phyloP scores from a whole-genome alignment of 225 moss, liverwort and hornwort genomes.

The Pleurozium schreberi region DNA sequence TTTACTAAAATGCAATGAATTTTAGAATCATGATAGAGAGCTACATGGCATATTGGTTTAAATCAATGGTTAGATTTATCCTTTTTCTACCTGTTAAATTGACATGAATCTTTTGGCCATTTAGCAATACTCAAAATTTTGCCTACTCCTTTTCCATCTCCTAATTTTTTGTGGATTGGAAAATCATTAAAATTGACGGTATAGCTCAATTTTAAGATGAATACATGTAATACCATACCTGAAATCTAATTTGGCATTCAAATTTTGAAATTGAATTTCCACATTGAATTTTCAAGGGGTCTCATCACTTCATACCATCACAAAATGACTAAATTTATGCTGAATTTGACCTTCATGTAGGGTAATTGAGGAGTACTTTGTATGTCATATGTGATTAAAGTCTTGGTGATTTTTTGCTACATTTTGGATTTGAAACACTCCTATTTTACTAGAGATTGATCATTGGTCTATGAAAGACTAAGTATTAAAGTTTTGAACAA shows the following conservation, averaged over 20 bases:
- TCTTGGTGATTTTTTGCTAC: background rate
- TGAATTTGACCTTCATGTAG: background rate
- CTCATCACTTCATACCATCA: background rate
- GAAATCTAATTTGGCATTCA: background rate
- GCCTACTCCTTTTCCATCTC: background rate
- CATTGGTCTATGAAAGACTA: background rate
- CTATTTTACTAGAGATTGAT: background rate
- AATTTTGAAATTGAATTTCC: background rate
- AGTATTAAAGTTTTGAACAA: background rate
- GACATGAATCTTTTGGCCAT: background rate
- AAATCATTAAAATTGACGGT: background rate
- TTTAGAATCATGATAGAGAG: too few species aligned
- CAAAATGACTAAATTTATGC: background rate
- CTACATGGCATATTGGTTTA: rapidly evolving
- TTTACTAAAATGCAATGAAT: too few species aligned
- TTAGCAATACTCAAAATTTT: background rate
- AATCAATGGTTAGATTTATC: background rate
- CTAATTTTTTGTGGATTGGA: rapidly evolving
- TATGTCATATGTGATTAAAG: background rate
- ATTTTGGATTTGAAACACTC: background rate
- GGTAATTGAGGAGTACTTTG: background rate
- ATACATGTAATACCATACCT: rapidly evolving
- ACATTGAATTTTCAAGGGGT: rapidly evolving
- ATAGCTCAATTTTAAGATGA: background rate
- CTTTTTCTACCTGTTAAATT: background rate